Evolutionary conservation across 1,284 basidiomycete genomes (phyloP).

Genomic region (Trichosporon asahii): DNA sequence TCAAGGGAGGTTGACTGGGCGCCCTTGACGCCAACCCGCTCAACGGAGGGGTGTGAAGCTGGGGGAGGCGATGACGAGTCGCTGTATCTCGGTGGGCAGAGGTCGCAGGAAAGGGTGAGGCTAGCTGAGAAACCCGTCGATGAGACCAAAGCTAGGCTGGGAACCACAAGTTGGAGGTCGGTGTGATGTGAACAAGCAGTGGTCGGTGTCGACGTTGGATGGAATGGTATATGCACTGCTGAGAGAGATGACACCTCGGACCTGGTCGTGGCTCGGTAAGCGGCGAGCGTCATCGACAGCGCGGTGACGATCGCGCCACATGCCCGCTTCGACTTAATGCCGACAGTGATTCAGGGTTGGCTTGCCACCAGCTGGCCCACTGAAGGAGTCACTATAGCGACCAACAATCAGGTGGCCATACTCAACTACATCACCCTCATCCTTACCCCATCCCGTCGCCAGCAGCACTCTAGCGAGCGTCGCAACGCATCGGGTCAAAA

Average conservation of each 20-base stretch:
- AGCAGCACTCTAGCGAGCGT: constrained; percentile 9
- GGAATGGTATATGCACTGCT: background rate
- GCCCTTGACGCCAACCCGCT: constrained; percentile 6
- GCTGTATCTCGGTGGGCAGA: background rate
- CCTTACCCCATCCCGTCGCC: constrained; percentile 6
- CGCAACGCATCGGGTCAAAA: constrained; percentile 9
- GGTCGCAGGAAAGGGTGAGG: background rate
- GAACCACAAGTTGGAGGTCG: background rate
- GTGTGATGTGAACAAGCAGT: background rate
- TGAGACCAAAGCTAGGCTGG: background rate
- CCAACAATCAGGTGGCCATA: background rate
- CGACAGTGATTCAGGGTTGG: constrained; percentile 1
- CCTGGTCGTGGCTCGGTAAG: constrained; percentile 6
- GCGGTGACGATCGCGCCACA: background rate
- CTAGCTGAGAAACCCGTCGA: background rate
- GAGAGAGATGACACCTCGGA: constrained; percentile 5
- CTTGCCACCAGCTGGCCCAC: constrained; percentile 2
- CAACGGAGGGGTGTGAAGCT: constrained; percentile 2
- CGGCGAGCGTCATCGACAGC: background rate
- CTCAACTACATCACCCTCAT: constrained; percentile 7
- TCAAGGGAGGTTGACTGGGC: background rate
- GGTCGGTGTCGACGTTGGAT: background rate
- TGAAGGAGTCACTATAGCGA: background rate
- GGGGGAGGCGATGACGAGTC: background rate
- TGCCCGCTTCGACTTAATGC: constrained; percentile 1